Percentiles rank a stretch among this genome's conserved stretches.
Evolutionary conservation across 805 yeast species (phyloP).

Genomic region (Starmerella apicola): DNA sequence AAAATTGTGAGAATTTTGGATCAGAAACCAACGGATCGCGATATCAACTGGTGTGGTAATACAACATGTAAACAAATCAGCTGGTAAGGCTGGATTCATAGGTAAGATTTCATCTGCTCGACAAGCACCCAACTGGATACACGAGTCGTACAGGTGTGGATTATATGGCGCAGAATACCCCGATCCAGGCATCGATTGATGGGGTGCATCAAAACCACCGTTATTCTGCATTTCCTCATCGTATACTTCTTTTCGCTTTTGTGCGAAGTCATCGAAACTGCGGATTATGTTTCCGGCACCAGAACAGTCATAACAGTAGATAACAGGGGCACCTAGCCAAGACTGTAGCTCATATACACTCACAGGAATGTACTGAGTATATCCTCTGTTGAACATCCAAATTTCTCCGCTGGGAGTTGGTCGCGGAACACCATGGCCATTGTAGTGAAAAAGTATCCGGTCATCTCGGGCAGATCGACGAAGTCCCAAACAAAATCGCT

Average conservation of each 20-base stretch:
- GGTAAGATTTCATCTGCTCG: constrained; percentile 74
- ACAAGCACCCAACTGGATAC: constrained; percentile 91
- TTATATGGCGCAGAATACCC: constrained; percentile 32
- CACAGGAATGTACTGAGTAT: constrained; percentile 94
- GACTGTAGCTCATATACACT: constrained; percentile 89
- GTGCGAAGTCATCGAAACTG: constrained; percentile 80
- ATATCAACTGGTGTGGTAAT: constrained; percentile 91
- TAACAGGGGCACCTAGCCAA: constrained; percentile 97
- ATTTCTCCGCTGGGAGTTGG: constrained; percentile 94
- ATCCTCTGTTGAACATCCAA: constrained; percentile 96
- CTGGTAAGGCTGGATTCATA: constrained; percentile 89
- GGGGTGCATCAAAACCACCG: neutral
- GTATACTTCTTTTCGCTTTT: constrained; percentile 53
- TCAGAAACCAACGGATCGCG: constrained; percentile 78
- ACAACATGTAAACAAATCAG: constrained; percentile 91
- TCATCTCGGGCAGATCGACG: constrained; percentile 89
- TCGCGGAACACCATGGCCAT: constrained; percentile 97
- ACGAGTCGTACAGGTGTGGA: constrained; percentile 51
- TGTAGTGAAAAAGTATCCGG: constrained; percentile 83
- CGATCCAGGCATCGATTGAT: constrained; percentile 18
- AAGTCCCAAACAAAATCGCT: constrained; percentile 76
- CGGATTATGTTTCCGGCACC: constrained; percentile 87
- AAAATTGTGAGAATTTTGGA: constrained; percentile 49
- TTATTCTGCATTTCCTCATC: constrained; percentile 35
- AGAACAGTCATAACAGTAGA: constrained; percentile 87